These are phyloP conservation scores for Boletus rex-veris DNA, from an alignment of 768 basidiomycete genomes.

Conservation along the genomic window DNA sequence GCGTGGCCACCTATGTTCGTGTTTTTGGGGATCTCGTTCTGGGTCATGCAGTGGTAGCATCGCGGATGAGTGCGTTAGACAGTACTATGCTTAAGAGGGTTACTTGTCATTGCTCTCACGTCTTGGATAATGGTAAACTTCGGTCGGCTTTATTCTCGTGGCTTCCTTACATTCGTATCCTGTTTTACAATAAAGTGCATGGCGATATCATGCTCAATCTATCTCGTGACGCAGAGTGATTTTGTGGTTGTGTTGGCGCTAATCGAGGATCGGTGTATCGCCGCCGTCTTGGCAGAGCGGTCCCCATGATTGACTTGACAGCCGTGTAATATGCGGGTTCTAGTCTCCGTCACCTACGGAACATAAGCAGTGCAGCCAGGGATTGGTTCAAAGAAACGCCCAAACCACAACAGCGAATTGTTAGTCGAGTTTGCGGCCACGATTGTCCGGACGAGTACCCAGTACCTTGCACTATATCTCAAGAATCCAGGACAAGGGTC, in stretches of 20 bases:
- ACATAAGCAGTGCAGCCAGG: not conserved
- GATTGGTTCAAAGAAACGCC: not conserved
- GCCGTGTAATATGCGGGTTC: not conserved
- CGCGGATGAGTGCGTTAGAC: not conserved
- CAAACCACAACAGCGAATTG: too few species aligned
- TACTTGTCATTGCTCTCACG: not conserved
- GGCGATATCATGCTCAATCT: not conserved
- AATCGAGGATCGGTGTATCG: not conserved
- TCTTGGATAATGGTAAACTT: not conserved
- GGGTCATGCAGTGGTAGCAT: slow-evolving; percentile 28
- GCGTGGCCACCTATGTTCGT: slow-evolving; percentile 37
- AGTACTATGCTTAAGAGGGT: not conserved
- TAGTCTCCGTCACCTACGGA: not conserved
- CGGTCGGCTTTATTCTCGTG: not conserved
- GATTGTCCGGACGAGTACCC: not conserved
- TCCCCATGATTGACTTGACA: not conserved
- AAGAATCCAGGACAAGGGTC: not conserved
- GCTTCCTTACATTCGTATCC: not conserved
- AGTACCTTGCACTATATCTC: not conserved
- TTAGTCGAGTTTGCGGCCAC: too few species aligned
- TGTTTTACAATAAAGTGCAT: not conserved
- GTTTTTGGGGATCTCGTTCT: slow-evolving; percentile 34
- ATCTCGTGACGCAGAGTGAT: too few species aligned
- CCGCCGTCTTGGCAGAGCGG: not conserved
- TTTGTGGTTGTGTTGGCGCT: too few species aligned